Base-by-base conservation (phyloP, 2,329 filamentous ascomycete genomes). In the Ramularia collo-cygni region DNA sequence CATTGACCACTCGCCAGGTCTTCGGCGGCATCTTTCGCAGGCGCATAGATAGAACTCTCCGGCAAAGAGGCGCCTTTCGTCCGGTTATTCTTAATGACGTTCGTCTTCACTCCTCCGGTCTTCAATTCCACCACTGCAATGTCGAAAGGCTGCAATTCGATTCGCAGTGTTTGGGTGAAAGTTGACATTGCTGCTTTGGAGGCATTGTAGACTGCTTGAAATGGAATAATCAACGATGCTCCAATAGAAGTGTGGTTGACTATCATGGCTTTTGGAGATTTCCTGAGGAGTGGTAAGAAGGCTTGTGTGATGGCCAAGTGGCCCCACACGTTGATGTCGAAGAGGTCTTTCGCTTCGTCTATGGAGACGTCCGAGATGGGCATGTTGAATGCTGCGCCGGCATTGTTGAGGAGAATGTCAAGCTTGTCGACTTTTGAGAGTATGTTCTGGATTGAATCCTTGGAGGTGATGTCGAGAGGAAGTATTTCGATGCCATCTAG, bases 401-500 rank as follows among this genome's bases (percentile, higher is more conserved):
- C 67, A 54, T 71, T 72, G 44, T 72, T 72, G 32, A 71, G 59
- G 35, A 72, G 48, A 7, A 68, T 57, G 51, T 71, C 65, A 35
- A 72, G 52, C 21, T 58, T 56, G 29, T 54, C 55, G 4, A 53
- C 36, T 17, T 67, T 50, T 0, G 14, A 34, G 9, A 41, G 53
- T 31, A 48, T 52, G 3, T 47, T 41, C 16, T 44, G 35, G 41
- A 65, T 63, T 14, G 60, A 61, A 2, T 46, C 34, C 10, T 52
- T 47, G 5, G 52, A 56, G 4, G 50, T 46, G 9, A 65, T 53
- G 38, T 66, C 63, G 8, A 66, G 49, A 10, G 17, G 13, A 16
- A 39, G 14, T n/a, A 39, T 38, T 15, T 39, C 39, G 18, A 46
- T 45, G 15, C 58, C 52, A 26, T 19, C 17, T 19, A 12, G 9